Conservation (phyloP, 2,329 filamentous ascomycete species). For the Fusarium lyarnte region DNA sequence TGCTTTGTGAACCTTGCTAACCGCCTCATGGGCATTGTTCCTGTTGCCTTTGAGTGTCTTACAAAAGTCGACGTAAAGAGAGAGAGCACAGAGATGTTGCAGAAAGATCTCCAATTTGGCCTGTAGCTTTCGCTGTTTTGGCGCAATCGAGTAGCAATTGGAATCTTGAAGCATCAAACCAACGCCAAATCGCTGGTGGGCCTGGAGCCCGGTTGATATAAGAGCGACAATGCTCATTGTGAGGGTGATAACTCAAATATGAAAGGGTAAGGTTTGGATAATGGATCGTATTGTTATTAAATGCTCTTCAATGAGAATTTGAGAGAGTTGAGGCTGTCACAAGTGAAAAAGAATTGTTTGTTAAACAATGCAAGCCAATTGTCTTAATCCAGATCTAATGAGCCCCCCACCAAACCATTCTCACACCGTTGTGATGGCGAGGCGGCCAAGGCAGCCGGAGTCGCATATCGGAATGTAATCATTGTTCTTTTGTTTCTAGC, state of each 20-base stretch:
- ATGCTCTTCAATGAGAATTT: fast-evolving
- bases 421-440: neutral
- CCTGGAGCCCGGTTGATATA: fast-evolving
- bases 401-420: neutral
- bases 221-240: neutral
- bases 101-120: fast-evolving
- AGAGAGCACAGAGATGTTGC: fast-evolving
- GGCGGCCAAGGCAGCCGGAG: neutral
- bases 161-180: fast-evolving
- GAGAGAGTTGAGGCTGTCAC: fast-evolving
- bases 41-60: fast-evolving
- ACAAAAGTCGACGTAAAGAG: fast-evolving
- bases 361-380: neutral
- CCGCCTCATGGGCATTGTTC: fast-evolving
- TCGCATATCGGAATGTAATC: too few species aligned
- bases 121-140: neutral
- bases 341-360: neutral
- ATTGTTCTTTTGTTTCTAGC: too few species aligned
- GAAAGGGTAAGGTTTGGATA: too few species aligned
- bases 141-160: fast-evolving
- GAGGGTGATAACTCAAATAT: too few species aligned
- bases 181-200: fast-evolving
- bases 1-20: neutral
- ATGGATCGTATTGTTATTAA: too few species aligned
- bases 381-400: neutral